These are phyloP conservation scores for Entrophospora sp. DNA, from an alignment of 192 early-diverging fungal species.

Conservation along the genomic window DNA sequence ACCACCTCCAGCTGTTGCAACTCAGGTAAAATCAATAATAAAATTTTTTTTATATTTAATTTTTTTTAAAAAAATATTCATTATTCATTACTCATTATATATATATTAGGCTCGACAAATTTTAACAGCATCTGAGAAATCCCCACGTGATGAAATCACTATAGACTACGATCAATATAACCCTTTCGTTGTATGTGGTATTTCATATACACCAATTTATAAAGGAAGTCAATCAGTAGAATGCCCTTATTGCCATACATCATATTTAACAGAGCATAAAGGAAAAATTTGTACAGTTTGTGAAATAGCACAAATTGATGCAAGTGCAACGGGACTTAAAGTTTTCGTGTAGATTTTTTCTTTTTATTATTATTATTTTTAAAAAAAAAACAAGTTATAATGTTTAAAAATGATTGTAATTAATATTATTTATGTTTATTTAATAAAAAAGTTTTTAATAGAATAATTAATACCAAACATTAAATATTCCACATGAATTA, in stretches of 20 bases:
- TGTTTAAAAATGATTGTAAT: too few relatives aligned
- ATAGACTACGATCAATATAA: slow-evolving; percentile 95
- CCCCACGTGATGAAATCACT: slow-evolving; percentile 67
- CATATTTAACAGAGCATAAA: slow-evolving; percentile 75
- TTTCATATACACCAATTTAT: slow-evolving; percentile 85
- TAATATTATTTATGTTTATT: too few relatives aligned
- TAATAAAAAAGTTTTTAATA: too few relatives aligned
- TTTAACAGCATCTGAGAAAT: slow-evolving; percentile 65
- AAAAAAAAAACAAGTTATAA: too few relatives aligned
- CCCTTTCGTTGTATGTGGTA: slow-evolving; percentile 82
- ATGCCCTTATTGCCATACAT: slow-evolving; percentile 84
- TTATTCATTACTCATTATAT: background rate
- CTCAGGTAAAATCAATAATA: slow-evolving; percentile 42
- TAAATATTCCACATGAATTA: too few relatives aligned
- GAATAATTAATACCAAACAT: too few relatives aligned
- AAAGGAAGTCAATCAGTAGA: slow-evolving; percentile 65
- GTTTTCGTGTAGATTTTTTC: slow-evolving; percentile 28
- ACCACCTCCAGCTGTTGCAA: slow-evolving; percentile 66
- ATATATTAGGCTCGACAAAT: slow-evolving; percentile 63
- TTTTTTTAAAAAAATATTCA: background rate
- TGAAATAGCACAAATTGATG: slow-evolving; percentile 76
- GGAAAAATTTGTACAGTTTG: slow-evolving; percentile 81
- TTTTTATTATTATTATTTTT: background rate
- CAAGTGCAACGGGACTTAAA: slow-evolving; percentile 63
- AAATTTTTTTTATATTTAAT: background rate